Evolutionary conservation across 2,329 filamentous ascomycete species (phyloP).

Genomic region (Diaporthe vaccinii): DNA sequence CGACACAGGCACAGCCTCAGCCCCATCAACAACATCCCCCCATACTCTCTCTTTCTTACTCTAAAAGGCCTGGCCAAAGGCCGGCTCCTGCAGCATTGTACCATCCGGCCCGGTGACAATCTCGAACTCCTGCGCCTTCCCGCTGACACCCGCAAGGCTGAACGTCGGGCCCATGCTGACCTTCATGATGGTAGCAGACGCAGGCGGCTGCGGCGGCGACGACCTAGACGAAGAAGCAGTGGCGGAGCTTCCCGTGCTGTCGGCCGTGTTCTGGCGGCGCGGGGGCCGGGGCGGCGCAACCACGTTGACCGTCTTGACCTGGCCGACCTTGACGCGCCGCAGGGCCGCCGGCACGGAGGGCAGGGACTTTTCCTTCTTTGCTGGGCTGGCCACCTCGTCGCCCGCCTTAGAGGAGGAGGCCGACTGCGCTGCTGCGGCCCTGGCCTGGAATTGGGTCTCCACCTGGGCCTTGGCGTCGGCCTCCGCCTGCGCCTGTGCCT

Average conservation of each 20-base stretch:
- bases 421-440: constrained; percentile 18
- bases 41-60: not conserved
- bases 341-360: constrained; percentile 28
- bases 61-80: constrained; percentile 35
- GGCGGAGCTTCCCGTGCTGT: constrained; percentile 7
- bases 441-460: constrained; percentile 9
- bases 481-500: not conserved
- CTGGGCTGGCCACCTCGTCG: not conserved
- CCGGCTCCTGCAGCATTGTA: constrained; percentile 23
- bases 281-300: constrained; percentile 30
- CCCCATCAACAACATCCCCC: not conserved
- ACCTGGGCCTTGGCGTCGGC: constrained; percentile 27
- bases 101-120: constrained; percentile 33
- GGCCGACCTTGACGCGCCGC: constrained; percentile 37
- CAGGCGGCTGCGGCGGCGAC: constrained; percentile 22
- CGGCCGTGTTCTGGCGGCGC: constrained; percentile 32
- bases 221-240: constrained; percentile 6
- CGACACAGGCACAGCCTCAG: not conserved
- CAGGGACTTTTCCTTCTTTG: constrained; percentile 15
- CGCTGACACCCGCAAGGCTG: constrained; percentile 36
- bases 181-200: constrained; percentile 28
- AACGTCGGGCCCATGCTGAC: constrained; percentile 30
- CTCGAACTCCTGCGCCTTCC: constrained; percentile 41
- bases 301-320: constrained; percentile 40
- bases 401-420: not conserved